Conservation (phyloP, 129 eudicot species). For the Saposhnikovia divaricata region DNA sequence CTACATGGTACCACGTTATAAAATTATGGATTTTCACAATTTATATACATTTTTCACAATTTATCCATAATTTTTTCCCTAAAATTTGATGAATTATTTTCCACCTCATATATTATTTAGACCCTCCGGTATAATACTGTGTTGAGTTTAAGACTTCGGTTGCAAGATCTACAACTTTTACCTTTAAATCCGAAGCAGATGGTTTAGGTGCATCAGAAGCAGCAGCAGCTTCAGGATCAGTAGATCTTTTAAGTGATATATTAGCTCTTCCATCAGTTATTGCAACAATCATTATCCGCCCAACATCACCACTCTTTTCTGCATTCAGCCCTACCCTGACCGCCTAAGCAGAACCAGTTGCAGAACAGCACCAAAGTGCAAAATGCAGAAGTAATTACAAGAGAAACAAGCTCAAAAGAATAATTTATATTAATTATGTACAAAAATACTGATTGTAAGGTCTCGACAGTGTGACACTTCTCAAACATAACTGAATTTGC, state of each 20-base stretch:
- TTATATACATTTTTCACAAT: too few relatives aligned
- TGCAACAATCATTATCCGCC: slow-evolving; percentile 95
- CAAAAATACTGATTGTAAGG: background rate
- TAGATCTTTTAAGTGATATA: slow-evolving; percentile 89
- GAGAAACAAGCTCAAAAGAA: background rate
- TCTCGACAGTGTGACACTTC: background rate
- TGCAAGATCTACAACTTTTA: slow-evolving; percentile 13
- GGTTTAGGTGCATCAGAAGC: slow-evolving; percentile 70
- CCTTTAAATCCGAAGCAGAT: slow-evolving; percentile 80
- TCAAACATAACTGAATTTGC: slow-evolving; percentile 10
- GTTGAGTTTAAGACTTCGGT: background rate
- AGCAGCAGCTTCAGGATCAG: slow-evolving; percentile 64
- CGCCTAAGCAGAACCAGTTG: slow-evolving; percentile 41
- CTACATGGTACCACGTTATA: too few relatives aligned
- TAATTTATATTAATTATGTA: background rate
- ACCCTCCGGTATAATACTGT: background rate
- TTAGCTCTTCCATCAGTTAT: slow-evolving; percentile 97
- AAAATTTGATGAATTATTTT: background rate
- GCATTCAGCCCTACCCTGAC: slow-evolving; percentile 95
- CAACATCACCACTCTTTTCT: slow-evolving; percentile 96
- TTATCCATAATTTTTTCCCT: background rate
- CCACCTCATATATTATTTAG: background rate
- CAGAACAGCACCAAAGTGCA: background rate
- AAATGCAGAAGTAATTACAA: background rate
- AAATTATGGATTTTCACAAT: too few relatives aligned